Percentiles rank a stretch among this genome's conserved stretches.
These are phyloP conservation scores for Kurtzmaniella quercitrusa DNA, from an alignment of 1,139 yeast genomes.

Conservation along the genomic window DNA sequence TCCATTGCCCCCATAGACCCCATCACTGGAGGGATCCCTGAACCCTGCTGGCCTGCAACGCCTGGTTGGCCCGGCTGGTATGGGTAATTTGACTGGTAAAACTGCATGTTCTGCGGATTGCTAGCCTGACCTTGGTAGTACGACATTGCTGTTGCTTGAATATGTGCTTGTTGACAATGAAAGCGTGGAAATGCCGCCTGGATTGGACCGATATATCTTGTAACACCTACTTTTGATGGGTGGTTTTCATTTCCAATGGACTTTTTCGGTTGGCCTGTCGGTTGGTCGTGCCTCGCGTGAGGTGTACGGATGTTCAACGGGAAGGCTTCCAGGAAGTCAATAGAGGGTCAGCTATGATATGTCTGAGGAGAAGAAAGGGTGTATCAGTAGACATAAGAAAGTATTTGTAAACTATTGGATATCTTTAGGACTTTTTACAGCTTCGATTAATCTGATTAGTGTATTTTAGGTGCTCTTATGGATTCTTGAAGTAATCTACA, in stretches of 20 bases:
- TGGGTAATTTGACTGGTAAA: constrained; percentile 40
- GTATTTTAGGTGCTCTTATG: too few relatives aligned
- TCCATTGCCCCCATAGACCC: constrained; percentile 37
- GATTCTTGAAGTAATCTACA: too few relatives aligned
- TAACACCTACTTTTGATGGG: background rate
- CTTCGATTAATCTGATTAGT: too few relatives aligned
- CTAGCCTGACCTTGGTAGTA: constrained; percentile 32
- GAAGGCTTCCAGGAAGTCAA: too few relatives aligned
- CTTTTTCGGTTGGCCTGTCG: background rate
- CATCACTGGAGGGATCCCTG: constrained; percentile 8
- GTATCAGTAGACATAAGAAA: too few relatives aligned
- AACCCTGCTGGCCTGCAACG: constrained; percentile 6
- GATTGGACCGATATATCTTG: background rate
- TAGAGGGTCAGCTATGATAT: too few relatives aligned
- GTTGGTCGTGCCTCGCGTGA: constrained; percentile 1
- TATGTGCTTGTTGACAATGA: background rate
- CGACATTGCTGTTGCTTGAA: constrained; percentile 22
- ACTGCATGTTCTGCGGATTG: constrained; percentile 40
- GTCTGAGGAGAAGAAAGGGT: too few relatives aligned
- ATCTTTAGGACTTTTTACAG: too few relatives aligned
- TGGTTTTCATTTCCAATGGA: background rate
- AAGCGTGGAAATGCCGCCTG: background rate
- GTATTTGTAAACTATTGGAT: too few relatives aligned
- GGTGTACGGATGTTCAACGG: constrained; percentile 1
- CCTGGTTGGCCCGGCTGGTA: constrained; percentile 22